Evolutionary conservation across 2,329 filamentous ascomycete genomes (phyloP).

Genomic region (Xylariales sp.): DNA sequence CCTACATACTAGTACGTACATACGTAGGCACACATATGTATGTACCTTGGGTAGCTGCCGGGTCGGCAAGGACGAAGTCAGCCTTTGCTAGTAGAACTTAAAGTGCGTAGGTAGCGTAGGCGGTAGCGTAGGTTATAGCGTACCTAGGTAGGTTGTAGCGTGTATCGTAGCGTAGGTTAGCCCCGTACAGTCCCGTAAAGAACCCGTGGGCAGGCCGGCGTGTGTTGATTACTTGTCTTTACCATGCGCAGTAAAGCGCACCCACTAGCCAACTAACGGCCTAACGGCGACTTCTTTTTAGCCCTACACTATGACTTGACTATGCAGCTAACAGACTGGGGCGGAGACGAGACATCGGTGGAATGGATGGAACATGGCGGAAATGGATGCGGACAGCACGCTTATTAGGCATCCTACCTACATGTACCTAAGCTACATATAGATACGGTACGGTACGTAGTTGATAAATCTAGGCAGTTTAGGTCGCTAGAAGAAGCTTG

Average conservation of each 20-base stretch:
- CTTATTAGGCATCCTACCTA: constrained; percentile 12
- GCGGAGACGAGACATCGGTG: constrained; percentile 24
- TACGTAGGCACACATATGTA: too few relatives aligned
- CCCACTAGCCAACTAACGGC: background rate
- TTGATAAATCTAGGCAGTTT: too few relatives aligned
- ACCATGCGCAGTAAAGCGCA: constrained; percentile 18
- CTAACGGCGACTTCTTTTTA: constrained; percentile 5
- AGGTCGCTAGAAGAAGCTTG: too few relatives aligned
- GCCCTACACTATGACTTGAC: constrained; percentile 1
- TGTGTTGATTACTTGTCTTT: background rate
- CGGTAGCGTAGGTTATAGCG: too few relatives aligned
- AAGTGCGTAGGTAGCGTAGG: background rate
- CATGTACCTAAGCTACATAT: too few relatives aligned
- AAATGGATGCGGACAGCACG: constrained; percentile 31
- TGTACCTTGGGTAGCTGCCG: too few relatives aligned
- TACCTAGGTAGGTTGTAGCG: too few relatives aligned
- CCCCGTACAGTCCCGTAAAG: too few relatives aligned
- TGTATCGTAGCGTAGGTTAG: too few relatives aligned
- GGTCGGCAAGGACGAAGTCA: background rate
- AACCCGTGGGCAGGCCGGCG: background rate
- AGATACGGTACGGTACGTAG: too few relatives aligned
- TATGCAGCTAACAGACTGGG: constrained; percentile 3
- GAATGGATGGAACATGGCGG: constrained; percentile 19
- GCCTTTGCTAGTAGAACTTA: constrained; percentile 11
- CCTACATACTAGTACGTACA: too few relatives aligned